Conservation (phyloP, 768 basidiomycete genomes). For the Gymnopilus dilepis region DNA sequence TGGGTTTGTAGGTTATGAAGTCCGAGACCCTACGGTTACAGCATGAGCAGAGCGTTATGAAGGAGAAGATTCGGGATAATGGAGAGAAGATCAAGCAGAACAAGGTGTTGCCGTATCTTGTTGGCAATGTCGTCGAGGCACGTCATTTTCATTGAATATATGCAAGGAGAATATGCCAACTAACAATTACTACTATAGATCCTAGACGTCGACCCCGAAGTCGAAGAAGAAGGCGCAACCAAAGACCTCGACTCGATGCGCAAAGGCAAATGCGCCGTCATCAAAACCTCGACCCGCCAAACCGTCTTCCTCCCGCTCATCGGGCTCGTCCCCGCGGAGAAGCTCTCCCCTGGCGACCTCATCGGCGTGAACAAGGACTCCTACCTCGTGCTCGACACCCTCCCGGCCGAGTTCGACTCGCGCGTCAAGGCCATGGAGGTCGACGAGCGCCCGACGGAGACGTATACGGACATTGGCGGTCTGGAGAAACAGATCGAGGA, state of each 20-base stretch:
- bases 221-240: slow-evolving; percentile 93
- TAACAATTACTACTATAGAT: too few species aligned
- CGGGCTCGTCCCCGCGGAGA: slow-evolving; percentile 92
- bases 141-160: slow-evolving; percentile 22
- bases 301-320: slow-evolving; percentile 98
- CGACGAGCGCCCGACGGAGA: slow-evolving; percentile 96
- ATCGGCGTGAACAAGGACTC: slow-evolving; percentile 99
- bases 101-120: slow-evolving; percentile 97
- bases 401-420: slow-evolving; percentile 97
- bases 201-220: slow-evolving; percentile 91
- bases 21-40: slow-evolving; percentile 91
- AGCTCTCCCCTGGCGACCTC: slow-evolving; percentile 89
- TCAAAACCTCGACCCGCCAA: slow-evolving; percentile 98
- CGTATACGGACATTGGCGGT: slow-evolving; percentile 97
- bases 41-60: slow-evolving; percentile 96
- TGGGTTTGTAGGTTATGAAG: slow-evolving; percentile 82
- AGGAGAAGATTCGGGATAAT: slow-evolving; percentile 98
- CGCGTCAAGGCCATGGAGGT: slow-evolving; percentile 99
- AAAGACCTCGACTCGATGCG: slow-evolving; percentile 95
- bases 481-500: slow-evolving; percentile 99
- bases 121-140: slow-evolving; percentile 97
- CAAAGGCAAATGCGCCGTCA: slow-evolving; percentile 97
- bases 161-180: too few species aligned
- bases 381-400: slow-evolving; percentile 92
- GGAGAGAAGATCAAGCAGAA: slow-evolving; percentile 99